A percentile compares a stretch with the other conserved stretches of the same genome.
Evolutionary conservation across 805 yeast genomes (phyloP).

Genomic region (Nematodospora valgi): DNA sequence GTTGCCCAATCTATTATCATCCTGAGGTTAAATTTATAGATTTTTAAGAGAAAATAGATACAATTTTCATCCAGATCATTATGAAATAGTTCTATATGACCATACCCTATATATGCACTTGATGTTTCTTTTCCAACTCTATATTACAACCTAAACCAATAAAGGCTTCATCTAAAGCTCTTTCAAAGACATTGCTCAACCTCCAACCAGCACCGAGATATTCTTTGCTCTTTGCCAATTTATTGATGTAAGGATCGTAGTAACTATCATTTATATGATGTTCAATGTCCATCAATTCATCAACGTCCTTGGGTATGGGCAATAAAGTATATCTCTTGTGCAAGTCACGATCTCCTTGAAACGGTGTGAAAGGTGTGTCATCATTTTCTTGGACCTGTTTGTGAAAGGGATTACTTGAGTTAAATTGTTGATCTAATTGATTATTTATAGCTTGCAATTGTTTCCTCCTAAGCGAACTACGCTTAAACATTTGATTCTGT

Average conservation of each 20-base stretch:
- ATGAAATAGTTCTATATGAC: too few species aligned
- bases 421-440: slow-evolving; percentile 44
- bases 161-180: slow-evolving; percentile 84
- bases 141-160: slow-evolving; percentile 84
- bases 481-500: slow-evolving; percentile 44
- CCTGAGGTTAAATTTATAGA: slow-evolving; percentile 54
- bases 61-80: background rate
- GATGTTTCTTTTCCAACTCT: slow-evolving; percentile 34
- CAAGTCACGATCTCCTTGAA: slow-evolving; percentile 79
- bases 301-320: slow-evolving; percentile 21
- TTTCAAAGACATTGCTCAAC: slow-evolving; percentile 62
- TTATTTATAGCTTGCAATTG: slow-evolving; percentile 58
- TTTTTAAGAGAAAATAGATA: slow-evolving; percentile 7
- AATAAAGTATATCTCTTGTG: slow-evolving; percentile 49
- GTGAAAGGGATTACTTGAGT: slow-evolving; percentile 23
- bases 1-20: slow-evolving; percentile 64
- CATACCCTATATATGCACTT: background rate
- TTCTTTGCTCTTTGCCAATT: slow-evolving; percentile 54
- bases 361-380: slow-evolving; percentile 81
- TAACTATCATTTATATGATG: slow-evolving; percentile 17
- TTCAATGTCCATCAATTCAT: slow-evolving; percentile 23
- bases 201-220: slow-evolving; percentile 86
- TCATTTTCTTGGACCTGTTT: slow-evolving; percentile 16
- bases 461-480: slow-evolving; percentile 62
- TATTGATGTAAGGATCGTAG: slow-evolving; percentile 46